Evolutionary conservation across 306 rosid species (phyloP), one percentile per base, ranked within the genome.

Genomic region (Morella rubra): DNA sequence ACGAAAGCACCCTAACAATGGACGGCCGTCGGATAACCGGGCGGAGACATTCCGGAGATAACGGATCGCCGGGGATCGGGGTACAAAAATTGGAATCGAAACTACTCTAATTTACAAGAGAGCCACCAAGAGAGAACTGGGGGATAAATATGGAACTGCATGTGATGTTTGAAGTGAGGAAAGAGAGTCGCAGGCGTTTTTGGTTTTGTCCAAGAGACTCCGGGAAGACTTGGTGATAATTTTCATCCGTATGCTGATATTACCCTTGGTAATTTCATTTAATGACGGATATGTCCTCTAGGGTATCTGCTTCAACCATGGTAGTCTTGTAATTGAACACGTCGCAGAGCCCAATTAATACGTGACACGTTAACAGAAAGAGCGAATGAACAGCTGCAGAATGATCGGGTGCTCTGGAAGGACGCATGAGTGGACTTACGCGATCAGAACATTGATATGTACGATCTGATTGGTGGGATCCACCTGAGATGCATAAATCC

Each of bases 61-160:
- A 54, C 32, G 76, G 84, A 88, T 86, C 90, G 80, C 73, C 4
- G 77, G 76, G 32, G 74, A 41, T 19, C 50, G 62, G 56, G 69
- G 16, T 14, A n/a, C 6, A 15, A 75, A 75, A 73, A 73, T 64
- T 46, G 80, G 81, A 82, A 82, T 85, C 88, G 87, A 80, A 76
- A 69, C 78, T 15, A 78, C 76, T 20, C 58, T 72, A 81, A 73
- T 78, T 78, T 67, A 80, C 81, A 24, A 40, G 56, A 70, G 44
- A 67, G 76, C 59, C 50, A 42, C 77, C 81, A 45, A 46, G 1
- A 44, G 77, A 42, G 73, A 77, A n/a, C 50, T 22, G 72, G 81
- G 79, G 93, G 94, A 65, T 82, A 90, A 87, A 86, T 83, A 78
- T 22, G 89, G 83, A 84, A 83, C 74, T 56, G 13, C 80, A 54